Base-by-base conservation (phyloP, 768 basidiomycete genomes). In the Kwoniella newhampshirensis region DNA sequence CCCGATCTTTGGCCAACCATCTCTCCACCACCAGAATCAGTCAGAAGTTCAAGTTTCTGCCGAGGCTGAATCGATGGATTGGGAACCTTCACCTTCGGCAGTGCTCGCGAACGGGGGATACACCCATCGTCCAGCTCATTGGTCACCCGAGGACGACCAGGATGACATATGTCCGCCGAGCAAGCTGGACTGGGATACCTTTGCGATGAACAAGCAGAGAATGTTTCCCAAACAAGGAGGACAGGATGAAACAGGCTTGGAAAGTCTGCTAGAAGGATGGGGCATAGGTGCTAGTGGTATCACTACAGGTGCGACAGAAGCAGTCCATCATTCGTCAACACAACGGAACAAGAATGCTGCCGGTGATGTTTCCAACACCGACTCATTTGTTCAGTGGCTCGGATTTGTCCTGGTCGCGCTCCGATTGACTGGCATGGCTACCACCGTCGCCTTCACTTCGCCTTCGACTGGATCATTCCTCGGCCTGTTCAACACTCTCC, bases 1-100 rank as follows among this genome's bases (percentile, higher is more conserved):
- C 40, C 75, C 75, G 18, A 63, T 74, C 25, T 77, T 77, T 44
- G 76, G 76, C 25, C 64, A 74, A 45, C 54, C 69, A 6, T 71
- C 76, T 6, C 56, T 62, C 13, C 27, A 52, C 3, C 39, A 43
- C 18, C 60, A 40, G 32, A 25, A 17, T 18, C 47, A 50, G 23
- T 30, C 57, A 0, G n/a, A 28, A 32, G 1, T 37, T 26, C 28
- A 51, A 8, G 17, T 7, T 1, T 37, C 21, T 25, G 39, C 54
- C 17, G 44, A 58, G 11, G 61, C 49, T 8, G 71, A 70, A 45
- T 44, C 59, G 17, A 77, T 76, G 75, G 76, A 77, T 27, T 76
- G 75, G 76, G 71, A 74, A 44, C 72, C 73, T 7, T 59, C 63
- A 1, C 58, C 54, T 25, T 30, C 51, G 9, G 21, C 54, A 3